Percentiles rank a stretch among this genome's conserved stretches.
Evolutionary conservation across 768 basidiomycete genomes (phyloP).

Genomic region (Boletus tylopilopsis): DNA sequence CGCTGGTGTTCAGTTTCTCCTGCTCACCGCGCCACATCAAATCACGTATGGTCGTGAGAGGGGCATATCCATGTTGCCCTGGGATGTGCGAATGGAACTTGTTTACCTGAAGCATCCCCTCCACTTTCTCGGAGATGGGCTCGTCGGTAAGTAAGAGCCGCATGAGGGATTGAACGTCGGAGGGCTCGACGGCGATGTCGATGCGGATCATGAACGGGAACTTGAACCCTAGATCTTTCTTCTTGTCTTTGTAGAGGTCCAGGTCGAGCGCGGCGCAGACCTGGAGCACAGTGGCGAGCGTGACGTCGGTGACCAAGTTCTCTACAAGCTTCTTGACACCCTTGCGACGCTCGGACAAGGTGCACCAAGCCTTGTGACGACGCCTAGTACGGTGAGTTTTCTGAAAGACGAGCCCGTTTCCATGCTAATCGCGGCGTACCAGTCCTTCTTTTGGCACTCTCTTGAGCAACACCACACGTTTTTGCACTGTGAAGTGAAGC

Average conservation of each 20-base stretch:
- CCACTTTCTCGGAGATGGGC: neutral
- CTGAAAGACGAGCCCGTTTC: too few relatives aligned
- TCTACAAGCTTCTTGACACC: conserved; percentile 13
- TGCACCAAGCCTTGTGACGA: conserved; percentile 11
- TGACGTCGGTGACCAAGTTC: conserved; percentile 5
- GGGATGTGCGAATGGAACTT: conserved; percentile 9
- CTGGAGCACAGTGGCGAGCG: conserved; percentile 4
- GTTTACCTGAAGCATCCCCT: conserved; percentile 18
- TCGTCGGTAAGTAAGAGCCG: conserved; percentile 9
- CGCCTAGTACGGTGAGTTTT: conserved; percentile 1
- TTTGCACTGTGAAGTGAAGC: conserved; percentile 15
- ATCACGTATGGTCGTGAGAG: conserved; percentile 8
- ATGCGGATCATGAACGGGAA: conserved; percentile 13
- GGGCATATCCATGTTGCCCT: conserved; percentile 1
- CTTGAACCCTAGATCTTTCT: conserved; percentile 11
- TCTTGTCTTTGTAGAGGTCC: conserved; percentile 5
- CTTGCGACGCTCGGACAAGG: conserved; percentile 10
- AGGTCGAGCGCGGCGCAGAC: conserved; percentile 13
- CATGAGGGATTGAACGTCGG: neutral
- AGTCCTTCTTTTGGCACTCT: conserved; percentile 19
- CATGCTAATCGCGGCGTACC: conserved; percentile 9
- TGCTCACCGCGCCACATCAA: conserved; percentile 6
- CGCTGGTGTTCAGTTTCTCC: neutral
- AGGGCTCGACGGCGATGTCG: conserved; percentile 15
- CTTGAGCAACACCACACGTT: conserved; percentile 21